Conservation (phyloP, 2,329 filamentous ascomycete genomes). For the Paecilomyces sp. region DNA sequence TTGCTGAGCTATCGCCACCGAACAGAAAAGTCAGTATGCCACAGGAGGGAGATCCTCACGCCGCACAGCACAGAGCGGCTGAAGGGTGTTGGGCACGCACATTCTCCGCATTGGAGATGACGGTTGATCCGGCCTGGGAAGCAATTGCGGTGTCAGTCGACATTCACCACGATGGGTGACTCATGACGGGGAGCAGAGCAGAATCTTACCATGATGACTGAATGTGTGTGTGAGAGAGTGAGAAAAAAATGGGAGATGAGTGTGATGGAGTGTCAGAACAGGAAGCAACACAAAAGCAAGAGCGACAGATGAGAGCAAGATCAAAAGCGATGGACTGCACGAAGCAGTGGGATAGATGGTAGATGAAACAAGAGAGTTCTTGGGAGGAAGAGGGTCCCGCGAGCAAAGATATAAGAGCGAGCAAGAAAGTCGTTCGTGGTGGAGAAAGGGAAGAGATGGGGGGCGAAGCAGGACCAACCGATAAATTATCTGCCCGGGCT, state of each 20-base stretch:
- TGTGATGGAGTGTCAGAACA: background rate
- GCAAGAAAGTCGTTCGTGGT: conserved; percentile 16
- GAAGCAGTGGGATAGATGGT: conserved; percentile 1
- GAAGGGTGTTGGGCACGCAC: conserved; percentile 22
- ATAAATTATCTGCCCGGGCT: background rate
- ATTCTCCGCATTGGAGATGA: conserved; percentile 42
- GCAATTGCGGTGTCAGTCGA: background rate
- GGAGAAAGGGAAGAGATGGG: conserved; percentile 1
- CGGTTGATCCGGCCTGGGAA: conserved; percentile 32
- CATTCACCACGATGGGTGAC: background rate
- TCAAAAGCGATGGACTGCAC: conserved; percentile 5
- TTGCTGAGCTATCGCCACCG: conserved; percentile 65
- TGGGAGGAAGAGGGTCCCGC: conserved; percentile 7
- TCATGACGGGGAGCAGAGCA: conserved; percentile 13
- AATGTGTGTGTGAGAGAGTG: background rate
- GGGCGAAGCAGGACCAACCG: background rate
- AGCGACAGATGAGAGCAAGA: conserved; percentile 2
- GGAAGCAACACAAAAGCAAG: background rate
- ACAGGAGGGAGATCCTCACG: conserved; percentile 4
- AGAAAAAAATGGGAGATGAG: no score
- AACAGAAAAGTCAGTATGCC: conserved; percentile 32
- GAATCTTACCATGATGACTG: conserved; percentile 18
- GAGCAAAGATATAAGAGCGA: conserved; percentile 12
- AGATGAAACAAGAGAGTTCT: conserved; percentile 4
- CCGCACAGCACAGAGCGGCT: background rate